Evolutionary conservation across 805 yeast species (phyloP).

Genomic region (Saccharomycopsis sp.): DNA sequence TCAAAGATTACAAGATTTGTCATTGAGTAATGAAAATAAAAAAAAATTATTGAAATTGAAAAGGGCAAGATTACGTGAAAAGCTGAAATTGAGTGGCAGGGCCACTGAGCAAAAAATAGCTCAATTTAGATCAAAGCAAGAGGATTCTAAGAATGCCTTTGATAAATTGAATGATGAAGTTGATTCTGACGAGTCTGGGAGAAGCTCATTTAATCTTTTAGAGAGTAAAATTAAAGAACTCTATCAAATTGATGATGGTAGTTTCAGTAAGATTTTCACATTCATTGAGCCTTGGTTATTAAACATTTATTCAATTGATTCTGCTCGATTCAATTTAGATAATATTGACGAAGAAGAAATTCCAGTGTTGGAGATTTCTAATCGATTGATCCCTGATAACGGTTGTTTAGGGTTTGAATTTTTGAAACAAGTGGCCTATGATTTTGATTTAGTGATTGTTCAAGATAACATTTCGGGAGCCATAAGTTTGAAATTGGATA

Average conservation of each 20-base stretch:
- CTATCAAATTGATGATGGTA: slow-evolving; percentile 8
- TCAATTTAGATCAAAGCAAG: background rate
- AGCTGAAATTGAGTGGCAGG: slow-evolving; percentile 24
- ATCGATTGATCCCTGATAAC: slow-evolving; percentile 36
- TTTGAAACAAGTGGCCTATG: slow-evolving; percentile 56
- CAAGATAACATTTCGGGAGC: slow-evolving; percentile 48
- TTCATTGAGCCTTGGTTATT: slow-evolving; percentile 41
- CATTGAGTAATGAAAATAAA: slow-evolving; percentile 63
- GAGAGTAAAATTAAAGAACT: slow-evolving; percentile 11
- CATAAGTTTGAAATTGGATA: slow-evolving; percentile 32
- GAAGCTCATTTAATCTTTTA: background rate
- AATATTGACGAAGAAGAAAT: slow-evolving; percentile 29
- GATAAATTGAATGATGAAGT: slow-evolving; percentile 21
- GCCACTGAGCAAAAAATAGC: slow-evolving; percentile 31
- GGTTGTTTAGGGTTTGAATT: slow-evolving; percentile 42
- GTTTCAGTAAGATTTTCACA: slow-evolving; percentile 16
- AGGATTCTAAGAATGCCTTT: slow-evolving; percentile 7
- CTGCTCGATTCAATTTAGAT: slow-evolving; percentile 6
- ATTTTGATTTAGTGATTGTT: slow-evolving; percentile 56
- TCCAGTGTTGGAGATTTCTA: slow-evolving; percentile 42
- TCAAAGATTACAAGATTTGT: slow-evolving; percentile 71
- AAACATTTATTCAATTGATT: slow-evolving; percentile 26
- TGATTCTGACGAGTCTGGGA: background rate
- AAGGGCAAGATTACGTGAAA: slow-evolving; percentile 56
- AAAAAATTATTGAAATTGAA: slow-evolving; percentile 65